Conservation (phyloP, 169 alveolate genomes). For the Babesia gibsoni region DNA sequence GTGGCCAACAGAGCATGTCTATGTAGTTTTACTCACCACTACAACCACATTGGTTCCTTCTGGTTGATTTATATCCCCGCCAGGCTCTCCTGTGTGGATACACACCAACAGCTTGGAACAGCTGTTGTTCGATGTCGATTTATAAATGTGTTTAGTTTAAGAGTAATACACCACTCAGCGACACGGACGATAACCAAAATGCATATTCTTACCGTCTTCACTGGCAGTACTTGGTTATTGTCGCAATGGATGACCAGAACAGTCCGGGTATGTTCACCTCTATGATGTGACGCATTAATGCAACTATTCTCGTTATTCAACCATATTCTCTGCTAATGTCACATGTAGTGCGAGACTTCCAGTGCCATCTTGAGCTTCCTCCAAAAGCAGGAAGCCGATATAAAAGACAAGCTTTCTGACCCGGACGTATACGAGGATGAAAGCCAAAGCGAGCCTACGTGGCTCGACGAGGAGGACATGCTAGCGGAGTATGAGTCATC, state of each 20-base stretch:
- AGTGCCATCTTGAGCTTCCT: conserved; percentile 28
- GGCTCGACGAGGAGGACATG: conserved; percentile 56
- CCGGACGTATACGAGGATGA: conserved; percentile 44
- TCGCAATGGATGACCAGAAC: background rate
- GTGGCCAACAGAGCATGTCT: too few species aligned
- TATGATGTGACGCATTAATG: too few species aligned
- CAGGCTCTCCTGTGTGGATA: too few species aligned
- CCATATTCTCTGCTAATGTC: too few species aligned
- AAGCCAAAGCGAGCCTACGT: conserved; percentile 37
- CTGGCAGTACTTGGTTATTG: background rate
- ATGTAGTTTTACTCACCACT: too few species aligned
- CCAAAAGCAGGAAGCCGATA: conserved; percentile 22
- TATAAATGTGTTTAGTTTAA: too few species aligned
- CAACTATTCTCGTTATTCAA: too few species aligned
- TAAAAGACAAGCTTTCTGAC: conserved; percentile 12
- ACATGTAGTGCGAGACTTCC: conserved; percentile 6
- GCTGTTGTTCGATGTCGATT: too few species aligned
- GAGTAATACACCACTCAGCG: too few species aligned
- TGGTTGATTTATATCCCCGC: too few species aligned
- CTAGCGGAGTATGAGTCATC: conserved; percentile 59
- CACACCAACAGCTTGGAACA: too few species aligned
- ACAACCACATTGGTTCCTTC: too few species aligned
- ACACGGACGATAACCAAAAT: background rate
- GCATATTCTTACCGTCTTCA: background rate
- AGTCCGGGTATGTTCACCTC: background rate